These are phyloP conservation scores for Penicillium diatomitis DNA, from an alignment of 495 filamentous ascomycete species.

Conservation along the genomic window DNA sequence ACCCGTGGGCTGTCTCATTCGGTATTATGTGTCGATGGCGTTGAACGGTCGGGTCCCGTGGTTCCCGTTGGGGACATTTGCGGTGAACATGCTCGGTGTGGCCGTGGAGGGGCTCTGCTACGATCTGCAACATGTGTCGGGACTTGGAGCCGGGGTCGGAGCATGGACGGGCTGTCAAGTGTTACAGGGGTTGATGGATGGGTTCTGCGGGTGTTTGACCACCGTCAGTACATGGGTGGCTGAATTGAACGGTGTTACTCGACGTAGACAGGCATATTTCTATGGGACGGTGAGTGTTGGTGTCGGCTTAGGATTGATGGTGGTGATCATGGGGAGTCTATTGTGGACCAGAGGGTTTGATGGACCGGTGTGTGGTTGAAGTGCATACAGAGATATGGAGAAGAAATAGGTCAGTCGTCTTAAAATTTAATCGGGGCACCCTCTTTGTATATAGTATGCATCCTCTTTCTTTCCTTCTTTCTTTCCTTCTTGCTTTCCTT, in stretches of 20 bases:
- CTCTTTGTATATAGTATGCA: too few relatives aligned
- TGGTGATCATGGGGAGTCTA: constrained; percentile 73
- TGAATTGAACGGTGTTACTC: constrained; percentile 60
- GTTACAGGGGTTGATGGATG: constrained; percentile 75
- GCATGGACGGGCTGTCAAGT: constrained; percentile 62
- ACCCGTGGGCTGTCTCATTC: constrained; percentile 64
- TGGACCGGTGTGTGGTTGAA: constrained; percentile 36
- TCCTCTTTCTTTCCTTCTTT: too few relatives aligned
- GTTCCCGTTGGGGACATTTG: constrained; percentile 87
- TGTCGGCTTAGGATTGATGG: constrained; percentile 53
- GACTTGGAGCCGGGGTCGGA: constrained; percentile 12
- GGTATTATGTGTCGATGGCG: constrained; percentile 57
- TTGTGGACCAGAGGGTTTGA: constrained; percentile 63
- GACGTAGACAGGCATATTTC: constrained; percentile 56
- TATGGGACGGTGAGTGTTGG: constrained; percentile 64
- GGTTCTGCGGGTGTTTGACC: constrained; percentile 83
- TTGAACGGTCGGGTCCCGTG: constrained; percentile 56
- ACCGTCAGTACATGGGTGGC: constrained; percentile 90
- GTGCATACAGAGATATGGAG: neutral
- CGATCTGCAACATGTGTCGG: constrained; percentile 55
- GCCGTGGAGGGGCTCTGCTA: constrained; percentile 54
- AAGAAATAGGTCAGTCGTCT: neutral
- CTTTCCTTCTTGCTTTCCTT: too few relatives aligned
- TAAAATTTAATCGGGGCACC: neutral
- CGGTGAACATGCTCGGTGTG: constrained; percentile 73